Evolutionary conservation across 768 basidiomycete genomes (phyloP).

Genomic region (Candolleomyces aberdarensis): DNA sequence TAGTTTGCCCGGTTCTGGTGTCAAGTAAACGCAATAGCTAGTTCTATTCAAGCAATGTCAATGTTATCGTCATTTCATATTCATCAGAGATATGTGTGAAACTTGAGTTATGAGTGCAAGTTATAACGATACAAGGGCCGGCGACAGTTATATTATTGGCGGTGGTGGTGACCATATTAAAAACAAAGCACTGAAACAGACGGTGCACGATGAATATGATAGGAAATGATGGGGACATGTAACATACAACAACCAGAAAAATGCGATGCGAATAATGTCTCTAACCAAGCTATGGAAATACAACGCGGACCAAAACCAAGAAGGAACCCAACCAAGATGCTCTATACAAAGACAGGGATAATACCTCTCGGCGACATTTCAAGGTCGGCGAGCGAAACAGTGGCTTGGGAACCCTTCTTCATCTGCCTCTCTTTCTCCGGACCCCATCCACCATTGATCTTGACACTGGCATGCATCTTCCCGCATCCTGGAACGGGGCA

Average conservation of each 20-base stretch:
- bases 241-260: slow-evolving; percentile 8
- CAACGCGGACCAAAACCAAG: neutral
- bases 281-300: neutral
- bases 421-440: slow-evolving; percentile 42
- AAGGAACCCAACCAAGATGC: neutral
- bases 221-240: neutral
- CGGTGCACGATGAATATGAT: too few species aligned
- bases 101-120: too few species aligned
- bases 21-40: neutral
- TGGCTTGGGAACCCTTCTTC: neutral
- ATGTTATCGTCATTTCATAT: too few species aligned
- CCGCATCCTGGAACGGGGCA: slow-evolving; percentile 66
- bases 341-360: slow-evolving; percentile 41
- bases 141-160: too few species aligned
- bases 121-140: too few species aligned
- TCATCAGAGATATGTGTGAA: too few species aligned
- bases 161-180: too few species aligned
- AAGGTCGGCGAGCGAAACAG: slow-evolving; percentile 9
- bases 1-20: neutral
- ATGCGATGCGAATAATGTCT: too few species aligned
- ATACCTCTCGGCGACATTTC: slow-evolving; percentile 31
- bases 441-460: slow-evolving; percentile 57
- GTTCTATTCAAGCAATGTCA: neutral
- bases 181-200: too few species aligned
- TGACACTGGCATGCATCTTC: slow-evolving; percentile 51